Evolutionary conservation across 345 rosid species (phyloP).

Genomic region (Ceriops zippeliana): DNA sequence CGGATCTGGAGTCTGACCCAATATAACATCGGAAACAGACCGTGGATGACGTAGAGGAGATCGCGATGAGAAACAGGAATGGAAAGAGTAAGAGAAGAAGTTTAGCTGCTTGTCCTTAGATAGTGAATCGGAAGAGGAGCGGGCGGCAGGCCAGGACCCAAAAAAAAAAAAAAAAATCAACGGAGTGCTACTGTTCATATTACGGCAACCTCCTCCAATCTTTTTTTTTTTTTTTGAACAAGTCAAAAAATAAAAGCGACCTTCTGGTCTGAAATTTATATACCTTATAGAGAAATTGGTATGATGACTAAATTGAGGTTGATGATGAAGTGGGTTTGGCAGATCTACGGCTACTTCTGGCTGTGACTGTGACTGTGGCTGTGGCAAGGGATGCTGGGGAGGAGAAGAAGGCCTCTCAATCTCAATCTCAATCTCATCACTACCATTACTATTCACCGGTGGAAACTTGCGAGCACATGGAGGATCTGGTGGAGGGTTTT

Average conservation of each 20-base stretch:
- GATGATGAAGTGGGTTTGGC: constrained; percentile 29
- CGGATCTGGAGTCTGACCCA: constrained; percentile 52
- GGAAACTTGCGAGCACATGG: constrained; percentile 45
- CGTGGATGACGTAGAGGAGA: neutral
- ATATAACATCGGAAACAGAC: constrained; percentile 20
- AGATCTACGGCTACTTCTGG: constrained; percentile 39
- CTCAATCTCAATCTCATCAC: constrained; percentile 31
- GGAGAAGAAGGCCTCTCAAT: constrained; percentile 40
- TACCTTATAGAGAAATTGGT: constrained; percentile 88
- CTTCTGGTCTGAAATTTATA: neutral
- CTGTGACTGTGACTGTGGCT: constrained; percentile 5
- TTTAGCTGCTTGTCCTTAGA: neutral
- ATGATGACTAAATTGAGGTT: constrained; percentile 26
- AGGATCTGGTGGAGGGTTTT: constrained; percentile 66
- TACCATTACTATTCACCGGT: constrained; percentile 24
- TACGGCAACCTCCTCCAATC: constrained; percentile 5
- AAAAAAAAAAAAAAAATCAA: neutral
- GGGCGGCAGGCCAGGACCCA: neutral
- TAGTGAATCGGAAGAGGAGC: neutral
- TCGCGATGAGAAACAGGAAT: constrained; percentile 20
- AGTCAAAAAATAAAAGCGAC: neutral
- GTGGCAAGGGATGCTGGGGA: constrained; percentile 34
- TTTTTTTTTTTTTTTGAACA: too few species aligned
- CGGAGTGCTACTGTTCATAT: too few species aligned
- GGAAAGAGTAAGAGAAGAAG: constrained; percentile 2